Conservation (phyloP, 495 filamentous ascomycete genomes). For the Hyphodiscus hymeniophilus region DNA sequence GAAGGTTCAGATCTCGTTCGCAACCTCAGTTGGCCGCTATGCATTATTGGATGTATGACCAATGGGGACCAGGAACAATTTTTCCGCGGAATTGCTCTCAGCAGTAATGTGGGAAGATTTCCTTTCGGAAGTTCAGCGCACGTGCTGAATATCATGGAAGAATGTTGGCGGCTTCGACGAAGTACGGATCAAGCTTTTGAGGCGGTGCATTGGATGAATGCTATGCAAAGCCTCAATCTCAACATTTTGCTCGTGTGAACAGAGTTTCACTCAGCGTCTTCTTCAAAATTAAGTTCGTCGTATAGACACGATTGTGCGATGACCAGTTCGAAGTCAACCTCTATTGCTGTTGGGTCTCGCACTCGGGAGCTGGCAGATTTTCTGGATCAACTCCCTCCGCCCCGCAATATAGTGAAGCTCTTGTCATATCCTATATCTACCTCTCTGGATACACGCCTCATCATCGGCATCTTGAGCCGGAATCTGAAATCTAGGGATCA, state of each 20-base stretch:
- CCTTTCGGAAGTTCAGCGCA: constrained; percentile 5
- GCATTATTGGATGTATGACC: constrained; percentile 15
- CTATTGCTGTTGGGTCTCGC: too few species aligned
- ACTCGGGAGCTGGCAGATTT: too few species aligned
- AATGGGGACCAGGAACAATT: background rate
- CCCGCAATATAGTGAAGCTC: too few species aligned
- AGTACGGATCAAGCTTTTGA: background rate
- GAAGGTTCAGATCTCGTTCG: background rate
- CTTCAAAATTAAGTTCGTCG: too few species aligned
- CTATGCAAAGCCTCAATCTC: background rate
- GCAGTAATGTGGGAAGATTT: background rate
- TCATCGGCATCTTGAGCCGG: too few species aligned
- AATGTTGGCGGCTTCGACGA: constrained; percentile 10
- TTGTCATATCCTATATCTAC: too few species aligned
- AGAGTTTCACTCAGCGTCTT: too few species aligned
- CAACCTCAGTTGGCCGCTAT: constrained; percentile 12
- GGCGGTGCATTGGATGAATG: background rate
- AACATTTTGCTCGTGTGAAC: background rate
- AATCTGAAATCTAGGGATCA: too few species aligned
- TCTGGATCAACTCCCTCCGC: too few species aligned
- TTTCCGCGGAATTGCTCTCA: constrained; percentile 1
- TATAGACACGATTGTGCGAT: too few species aligned
- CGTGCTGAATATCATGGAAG: constrained; percentile 6
- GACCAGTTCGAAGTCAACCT: too few species aligned
- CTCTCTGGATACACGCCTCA: too few species aligned